These are phyloP conservation scores for Diospyros kaki DNA, from an alignment of 148 eudicot species.

Conservation along the genomic window DNA sequence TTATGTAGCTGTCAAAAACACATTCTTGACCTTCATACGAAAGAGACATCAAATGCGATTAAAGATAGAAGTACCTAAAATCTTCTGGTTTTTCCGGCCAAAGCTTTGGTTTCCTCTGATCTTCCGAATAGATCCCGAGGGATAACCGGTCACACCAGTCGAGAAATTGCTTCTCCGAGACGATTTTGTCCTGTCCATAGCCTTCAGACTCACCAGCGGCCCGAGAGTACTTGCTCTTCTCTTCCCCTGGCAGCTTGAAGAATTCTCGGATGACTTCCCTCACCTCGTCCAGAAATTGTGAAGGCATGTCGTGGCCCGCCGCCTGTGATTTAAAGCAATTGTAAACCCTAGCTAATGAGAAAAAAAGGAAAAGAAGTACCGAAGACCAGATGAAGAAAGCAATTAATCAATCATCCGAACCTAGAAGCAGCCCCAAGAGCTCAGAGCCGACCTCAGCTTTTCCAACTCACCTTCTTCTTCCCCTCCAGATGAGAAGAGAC, in stretches of 20 bases:
- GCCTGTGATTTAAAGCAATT: too few species aligned
- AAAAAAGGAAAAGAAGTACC: neutral
- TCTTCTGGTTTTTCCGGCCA: conserved; percentile 44
- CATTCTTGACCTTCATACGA: too few species aligned
- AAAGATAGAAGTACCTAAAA: conserved; percentile 24
- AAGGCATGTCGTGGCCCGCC: conserved; percentile 38
- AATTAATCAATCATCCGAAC: conserved; percentile 12
- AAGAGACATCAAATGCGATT: too few species aligned
- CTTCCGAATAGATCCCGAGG: conserved; percentile 31
- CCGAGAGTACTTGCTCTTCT: conserved; percentile 32
- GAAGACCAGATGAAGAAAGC: too few species aligned
- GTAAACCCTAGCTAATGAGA: too few species aligned
- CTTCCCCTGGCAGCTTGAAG: conserved; percentile 37
- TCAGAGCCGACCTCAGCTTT: conserved; percentile 42
- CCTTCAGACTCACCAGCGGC: conserved; percentile 26
- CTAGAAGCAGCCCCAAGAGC: conserved; percentile 52
- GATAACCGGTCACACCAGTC: conserved; percentile 39
- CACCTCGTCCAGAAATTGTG: conserved; percentile 31
- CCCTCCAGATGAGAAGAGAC: neutral
- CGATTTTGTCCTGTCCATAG: conserved; percentile 13
- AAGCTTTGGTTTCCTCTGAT: conserved; percentile 23
- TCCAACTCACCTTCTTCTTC: conserved; percentile 15
- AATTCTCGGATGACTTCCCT: conserved; percentile 25
- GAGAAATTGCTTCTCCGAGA: conserved; percentile 17
- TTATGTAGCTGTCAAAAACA: too few species aligned